Percentiles rank a stretch among this genome's conserved stretches.
These are phyloP conservation scores for Rutstroemia sp. DNA, from an alignment of 2,329 filamentous ascomycete species.

Conservation along the genomic window DNA sequence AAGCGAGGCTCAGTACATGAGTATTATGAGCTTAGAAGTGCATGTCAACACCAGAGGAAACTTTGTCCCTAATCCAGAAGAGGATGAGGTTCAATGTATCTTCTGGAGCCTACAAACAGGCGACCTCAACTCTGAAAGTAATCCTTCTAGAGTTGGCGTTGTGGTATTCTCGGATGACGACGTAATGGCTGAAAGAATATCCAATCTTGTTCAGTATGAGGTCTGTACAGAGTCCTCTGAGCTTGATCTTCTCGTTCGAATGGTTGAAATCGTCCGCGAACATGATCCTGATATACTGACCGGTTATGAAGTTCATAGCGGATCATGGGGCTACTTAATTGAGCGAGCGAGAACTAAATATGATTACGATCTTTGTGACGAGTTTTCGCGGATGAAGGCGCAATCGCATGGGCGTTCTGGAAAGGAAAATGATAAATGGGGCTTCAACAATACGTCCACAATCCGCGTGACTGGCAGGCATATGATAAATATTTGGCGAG, in stretches of 20 bases:
- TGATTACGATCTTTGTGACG: conserved; percentile 84
- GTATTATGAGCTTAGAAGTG: conserved; percentile 86
- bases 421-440: conserved; percentile 84
- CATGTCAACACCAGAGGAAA: conserved; percentile 82
- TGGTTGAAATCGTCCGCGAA: conserved; percentile 77
- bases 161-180: conserved; percentile 62
- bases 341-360: conserved; percentile 82
- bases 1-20: conserved; percentile 91
- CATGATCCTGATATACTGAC: conserved; percentile 90
- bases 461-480: conserved; percentile 90
- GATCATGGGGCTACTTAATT: conserved; percentile 92
- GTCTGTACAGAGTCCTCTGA: conserved; percentile 72
- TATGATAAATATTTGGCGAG: conserved; percentile 95
- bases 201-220: conserved; percentile 52
- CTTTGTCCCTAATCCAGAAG: conserved; percentile 78
- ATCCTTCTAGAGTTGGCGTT: conserved; percentile 58
- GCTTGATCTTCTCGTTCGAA: conserved; percentile 73
- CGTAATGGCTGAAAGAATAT: conserved; percentile 51
- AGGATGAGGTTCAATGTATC: conserved; percentile 80
- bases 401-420: conserved; percentile 78
- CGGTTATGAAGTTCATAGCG: conserved; percentile 88
- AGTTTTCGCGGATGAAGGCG: conserved; percentile 81
- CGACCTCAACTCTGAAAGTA: conserved; percentile 47
- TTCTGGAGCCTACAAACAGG: conserved; percentile 87
- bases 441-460: conserved; percentile 87